Evolutionary conservation across 345 rosid species (phyloP), one percentile per base, ranked within the genome.

Genomic region (Rhodomyrtus tomentosa): DNA sequence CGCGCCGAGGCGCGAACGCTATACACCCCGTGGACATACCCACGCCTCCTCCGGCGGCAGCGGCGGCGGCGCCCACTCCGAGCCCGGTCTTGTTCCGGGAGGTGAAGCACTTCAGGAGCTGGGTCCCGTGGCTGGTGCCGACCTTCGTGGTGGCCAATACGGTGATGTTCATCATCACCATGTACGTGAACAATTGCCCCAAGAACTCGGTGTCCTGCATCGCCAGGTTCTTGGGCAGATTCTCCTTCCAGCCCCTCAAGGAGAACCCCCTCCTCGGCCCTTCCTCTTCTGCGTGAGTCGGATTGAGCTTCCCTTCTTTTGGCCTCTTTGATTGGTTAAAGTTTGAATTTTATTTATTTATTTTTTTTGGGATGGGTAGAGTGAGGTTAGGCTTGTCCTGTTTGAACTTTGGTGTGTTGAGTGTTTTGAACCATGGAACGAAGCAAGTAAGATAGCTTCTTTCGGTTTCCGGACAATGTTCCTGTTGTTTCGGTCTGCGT

Each of bases 201-300:
- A 92, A 94, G 85, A 95, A 93, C 72, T 92, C 96, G 5, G 91
- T 85, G 20, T 89, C 91, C 54, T 96, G 98, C 85, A 80, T 93
- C 62, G 98, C 96, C 50, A 87, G 88, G 55, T 95, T 93, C 90
- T 84, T 96, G 82, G 99, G 99, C 51, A 87, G 98, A 27, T 91
- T 96, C 94, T 93, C 98, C 40, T 96, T 96, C 87, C 98, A 96
- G 93, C 92, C 91, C 82, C 90, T 93, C 12, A 91, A 92, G 83
- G 99, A 96, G 89, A 96, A 96, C 84, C 99, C 98, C 83, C 98
- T 96, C 87, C 92, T 96, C 14, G 99, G 99, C 84, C 99, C 98
- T 88, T 93, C 99, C 8, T 91, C 98, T 53, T 81, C 86, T 49
- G 88, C 99, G 98, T 94, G 89, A 90, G 92, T 85, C 56, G n/a